Evolutionary conservation across 768 basidiomycete species (phyloP), one percentile per base, ranked within the genome.

Genomic region (Boletus rubescentipes): DNA sequence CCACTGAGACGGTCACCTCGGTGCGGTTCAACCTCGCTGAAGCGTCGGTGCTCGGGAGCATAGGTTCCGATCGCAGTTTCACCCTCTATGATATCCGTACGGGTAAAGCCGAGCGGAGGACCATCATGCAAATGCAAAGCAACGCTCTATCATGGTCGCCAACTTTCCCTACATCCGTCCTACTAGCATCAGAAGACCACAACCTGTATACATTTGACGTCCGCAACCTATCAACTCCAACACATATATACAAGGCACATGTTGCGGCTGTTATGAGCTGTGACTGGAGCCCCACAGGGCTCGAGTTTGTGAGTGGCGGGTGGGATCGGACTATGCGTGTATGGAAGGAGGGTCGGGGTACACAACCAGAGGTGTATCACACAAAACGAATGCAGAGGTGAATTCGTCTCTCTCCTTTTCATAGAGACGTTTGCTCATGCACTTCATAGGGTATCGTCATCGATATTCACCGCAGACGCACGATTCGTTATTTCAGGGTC

Each of bases 371-470:
- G 68, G 87, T 94, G 8, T 99, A 98, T 67, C 96, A 98, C 70
- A 96, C 94, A 15, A 98, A 98, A 74, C 90, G 97, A 41, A 99
- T 99, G 97, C 97, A 98, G 71, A 83, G 94, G 91, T 92, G 46
- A 36, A 75, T 54, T 18, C 1, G 10, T 36, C n/a, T 9, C 21
- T 10, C 4, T 2, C 15, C 12, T 42, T 34, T 30, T 36, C 5
- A 15, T 15, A 34, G 32, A 36, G 43, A 12, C 20, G 14, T 48
- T 38, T 38, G 29, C 36, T 61, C 35, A 53, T 2, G 15, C 12
- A 15, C 12, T 26, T 18, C 5, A 18, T 23, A 93, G 95, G 55
- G 92, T 99, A 32, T 89, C 92, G 41, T 90, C 93, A 14, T 86
- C 93, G 4, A 74, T 89, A 37, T 98, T 89, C 74, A 93, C 93